Base-by-base conservation (phyloP, 345 rosid species). In the Nephelium lappaceum region DNA sequence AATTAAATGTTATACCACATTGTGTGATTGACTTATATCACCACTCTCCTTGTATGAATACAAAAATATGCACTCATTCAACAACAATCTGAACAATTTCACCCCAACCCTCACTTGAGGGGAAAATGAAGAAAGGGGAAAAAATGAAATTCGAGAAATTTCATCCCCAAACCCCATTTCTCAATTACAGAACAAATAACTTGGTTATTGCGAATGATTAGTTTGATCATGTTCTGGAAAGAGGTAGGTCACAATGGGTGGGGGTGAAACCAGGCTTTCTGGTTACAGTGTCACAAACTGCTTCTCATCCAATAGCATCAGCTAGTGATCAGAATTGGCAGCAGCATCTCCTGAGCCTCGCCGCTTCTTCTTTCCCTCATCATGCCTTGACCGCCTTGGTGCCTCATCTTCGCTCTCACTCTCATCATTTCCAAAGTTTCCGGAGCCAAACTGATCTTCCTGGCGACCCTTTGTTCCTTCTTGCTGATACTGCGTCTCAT, bases 361-460 rank as follows among this genome's bases (percentile, higher is more conserved):
- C 16, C 87, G 83, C 76, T 87, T 91, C 88, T 92, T 93, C 88
- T 89, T 92, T 80, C 91, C 97, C 83, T 94, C 95, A n/a, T 98
- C 97, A 16, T 96, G 95, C 81, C 99, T 91, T 12, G 98, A 94
- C 71, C 99, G 84, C 87, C 99, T 89, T 8, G 99, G 99, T 73
- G 99, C 99, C 74, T 96, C 97, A 60, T 92, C 96, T 84, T 92
- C 94, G 8, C 97, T 95, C 80, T 91, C 98, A 49, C 93, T 96
- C 47, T 94, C 98, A 24, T 88, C 90, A 39, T 93, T 92, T 79
- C 89, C 86, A 68, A 88, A 53, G 84, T 87, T 88, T 63, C 88
- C 86, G 1, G 84, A 69, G 65, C 87, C 90, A 71, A 81, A 81
- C 57, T 89, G 93, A 78, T 86, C 89, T 64, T 83, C 93, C 12